Base-by-base conservation (phyloP, 2,329 filamentous ascomycete genomes). In the Cordyceps fumosorosea region DNA sequence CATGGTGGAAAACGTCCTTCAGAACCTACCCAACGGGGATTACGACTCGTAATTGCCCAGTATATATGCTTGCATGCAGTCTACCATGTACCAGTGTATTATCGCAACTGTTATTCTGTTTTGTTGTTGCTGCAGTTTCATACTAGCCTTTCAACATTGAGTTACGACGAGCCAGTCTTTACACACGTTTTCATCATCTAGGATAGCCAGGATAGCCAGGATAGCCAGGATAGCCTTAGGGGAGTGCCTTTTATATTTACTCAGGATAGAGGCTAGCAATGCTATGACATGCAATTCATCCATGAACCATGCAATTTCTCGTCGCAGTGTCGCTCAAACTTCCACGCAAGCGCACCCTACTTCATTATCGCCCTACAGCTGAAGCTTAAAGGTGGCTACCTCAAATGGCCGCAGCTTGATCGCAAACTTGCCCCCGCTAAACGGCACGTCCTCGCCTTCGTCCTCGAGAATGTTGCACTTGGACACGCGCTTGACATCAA, bases 391-490 rank as follows among this genome's bases (percentile, higher is more conserved):
- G 1, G 90, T 95, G 22, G 88, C 90, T 63, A 96, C 89, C 79
- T 96, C 92, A 74, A 96, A 96, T 22, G 91, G 84, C 68, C 89
- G 82, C 67, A 96, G 72, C 59, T 84, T 82, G 67, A 95, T 84
- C 52, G 80, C 72, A 63, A 90, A 83, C 67, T 77, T 65, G 78
- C 80, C 65, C 44, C 77, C 70, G 16, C 74, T 55, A 50, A 88
- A 64, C 59, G 81, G 73, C 63, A 91, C 69, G 70, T 87, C 85
- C 66, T 91, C 87, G 61, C 87, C 75, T 69, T 96, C 89, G 73
- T 99, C 95, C 73, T 99, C 95, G 37, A 99, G 77, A 65, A 96
- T 74, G 75, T 96, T 98, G 48, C 87, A 88, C 81, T 91, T 96
- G 76, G 82, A 88, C 37, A 89, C 91, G 68, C 84, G 87, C 78